phyloP scores from a whole-genome alignment of 257 asterid species.

The Scutellaria galericulata region DNA sequence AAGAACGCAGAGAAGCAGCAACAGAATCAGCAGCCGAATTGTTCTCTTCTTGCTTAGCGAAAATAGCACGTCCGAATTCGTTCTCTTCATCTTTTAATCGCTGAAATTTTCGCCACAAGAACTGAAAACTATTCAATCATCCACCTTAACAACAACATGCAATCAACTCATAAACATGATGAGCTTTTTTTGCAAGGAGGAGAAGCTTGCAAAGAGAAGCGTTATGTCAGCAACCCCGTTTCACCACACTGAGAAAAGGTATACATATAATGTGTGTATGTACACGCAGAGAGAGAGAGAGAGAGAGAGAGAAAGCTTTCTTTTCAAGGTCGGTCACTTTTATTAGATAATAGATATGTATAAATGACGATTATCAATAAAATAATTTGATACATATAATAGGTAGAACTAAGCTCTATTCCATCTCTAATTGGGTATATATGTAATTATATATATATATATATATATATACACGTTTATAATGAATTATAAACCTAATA shows the following conservation, averaged over 20 bases:
- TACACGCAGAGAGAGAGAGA: constrained; percentile 3
- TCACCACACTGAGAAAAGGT: constrained; percentile 15
- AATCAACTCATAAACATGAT: constrained; percentile 9
- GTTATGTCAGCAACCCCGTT: constrained; percentile 38
- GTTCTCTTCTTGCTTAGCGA: constrained; percentile 58
- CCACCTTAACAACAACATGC: constrained; percentile 20
- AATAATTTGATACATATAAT: no score
- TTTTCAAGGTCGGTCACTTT: neutral
- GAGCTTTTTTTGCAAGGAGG: constrained; percentile 16
- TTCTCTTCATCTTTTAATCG: constrained; percentile 54
- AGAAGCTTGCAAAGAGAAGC: constrained; percentile 1
- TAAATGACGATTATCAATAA: no score
- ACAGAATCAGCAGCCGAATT: constrained; percentile 48
- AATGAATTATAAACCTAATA: no score
- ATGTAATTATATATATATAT: no score
- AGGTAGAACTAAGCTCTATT: no score
- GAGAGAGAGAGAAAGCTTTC: neutral
- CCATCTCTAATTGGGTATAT: no score
- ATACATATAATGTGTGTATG: no score
- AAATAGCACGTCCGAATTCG: constrained; percentile 52
- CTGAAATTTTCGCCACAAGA: neutral
- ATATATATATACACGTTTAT: no score
- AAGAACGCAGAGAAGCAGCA: constrained; percentile 51
- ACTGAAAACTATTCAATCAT: neutral
- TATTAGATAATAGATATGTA: no score